Evolutionary conservation across 495 filamentous ascomycete genomes (phyloP), one percentile per base, ranked within the genome.

Genomic region (Xylaria venustula): DNA sequence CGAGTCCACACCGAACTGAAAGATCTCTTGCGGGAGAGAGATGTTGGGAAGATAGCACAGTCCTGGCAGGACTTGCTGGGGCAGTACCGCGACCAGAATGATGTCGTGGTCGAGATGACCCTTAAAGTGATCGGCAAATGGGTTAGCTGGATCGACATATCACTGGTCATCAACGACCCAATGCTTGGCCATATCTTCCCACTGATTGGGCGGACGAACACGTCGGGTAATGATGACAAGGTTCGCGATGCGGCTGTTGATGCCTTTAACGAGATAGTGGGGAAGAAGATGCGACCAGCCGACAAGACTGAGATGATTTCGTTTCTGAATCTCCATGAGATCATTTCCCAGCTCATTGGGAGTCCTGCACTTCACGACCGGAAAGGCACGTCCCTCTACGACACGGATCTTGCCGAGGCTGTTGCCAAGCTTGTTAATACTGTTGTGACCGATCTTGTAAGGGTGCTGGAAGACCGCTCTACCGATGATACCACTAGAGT

Each of bases 101-200:
- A 92, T 63, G 69, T 67, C 20, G 81, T 98, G 60, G 81, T 94
- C 20, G 91, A 97, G 74, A 86, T 92, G 81, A 92, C 88, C 62
- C 81, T 99, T 28, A 92, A 88, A 74, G 86, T 90, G 12, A 86
- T 98, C 48, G 91, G 91, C 19, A 90, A 90, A 69, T 99, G 95
- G 95, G 92, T 96, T 47, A 91, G 90, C 80, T 99, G 94, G 94
- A 93, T 93, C 60, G 95, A 98, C 65, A 97, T 99, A 64, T 88
- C 87, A 19, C 79, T 99, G 40, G 86, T 98, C 45, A 89, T 98
- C 62, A 94, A 96, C 71, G 86, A 93, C 65, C 84, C 86, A 41
- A 90, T 95, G 79, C 81, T 97, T 63, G 86, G 82, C 66, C 79
- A 91, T 50, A 84, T 99, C 57, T 89, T 97, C 74, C 87, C 93